Base-by-base conservation (phyloP, 176 grass and related monocot genomes). In the Tuctoria greenei region DNA sequence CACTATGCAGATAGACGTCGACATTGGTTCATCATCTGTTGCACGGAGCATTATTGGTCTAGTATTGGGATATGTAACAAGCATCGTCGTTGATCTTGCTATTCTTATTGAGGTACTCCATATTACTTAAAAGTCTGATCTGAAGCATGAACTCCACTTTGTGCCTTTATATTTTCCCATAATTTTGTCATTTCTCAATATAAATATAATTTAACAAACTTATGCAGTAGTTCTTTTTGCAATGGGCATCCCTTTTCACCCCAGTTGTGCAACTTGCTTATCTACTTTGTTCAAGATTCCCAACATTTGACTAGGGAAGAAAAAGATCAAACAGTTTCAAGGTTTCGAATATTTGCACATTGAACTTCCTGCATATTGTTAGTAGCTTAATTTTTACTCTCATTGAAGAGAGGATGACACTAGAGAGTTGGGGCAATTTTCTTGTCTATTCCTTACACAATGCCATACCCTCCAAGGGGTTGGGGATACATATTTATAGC, bases 21-120 rank as follows among this genome's bases (percentile, higher is more conserved):
- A 98, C 54, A 98, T 98, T 69, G 95, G 95, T 64, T 98, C 95
- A 35, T 98, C 95, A 10, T 92, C 95, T 35, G 91, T 98, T 62
- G 95, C 95, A 64, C 88, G 88, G 73, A 94, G 91, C 44, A 98
- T 98, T 70, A 98, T 98, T 81, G 83, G 86, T 81, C 82, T 98
- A 72, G 95, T 98, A 80, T 78, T 98, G 75, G 91, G 91, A 86
- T 98, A 98, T 71, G 84, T 98, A 62, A 98, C 95, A 81, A 84
- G 88, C 71, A 92, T 98, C 27, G 89, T 98, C 14, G 95, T 98
- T 72, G 95, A 98, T 83, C 91, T 98, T 74, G 91, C 89, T 68
- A 90, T 98, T 81, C 79, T 98, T 65, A 92, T 98, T 63, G 95
- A 98, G 95, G 91, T 98, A 88, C 18, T 21, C 26, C 9, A 0